Conservation (phyloP, 2,329 filamentous ascomycete genomes). For the Verticillium klebahnii region DNA sequence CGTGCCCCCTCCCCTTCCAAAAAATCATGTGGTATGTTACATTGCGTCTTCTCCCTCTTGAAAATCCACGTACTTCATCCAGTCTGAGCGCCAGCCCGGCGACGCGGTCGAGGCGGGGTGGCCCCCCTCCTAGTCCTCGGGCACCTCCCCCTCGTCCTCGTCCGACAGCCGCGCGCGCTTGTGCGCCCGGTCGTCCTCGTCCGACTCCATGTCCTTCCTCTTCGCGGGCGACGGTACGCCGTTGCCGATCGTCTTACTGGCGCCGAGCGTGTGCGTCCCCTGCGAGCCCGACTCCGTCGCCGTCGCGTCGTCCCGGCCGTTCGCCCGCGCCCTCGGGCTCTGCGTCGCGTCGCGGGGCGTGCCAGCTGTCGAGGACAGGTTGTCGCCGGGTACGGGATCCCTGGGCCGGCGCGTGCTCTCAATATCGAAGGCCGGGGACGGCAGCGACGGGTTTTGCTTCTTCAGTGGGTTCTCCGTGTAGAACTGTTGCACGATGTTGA, state of each 20-base stretch:
- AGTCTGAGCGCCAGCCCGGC: neutral
- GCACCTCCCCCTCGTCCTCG: constrained; percentile 44
- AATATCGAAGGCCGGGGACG: constrained; percentile 51
- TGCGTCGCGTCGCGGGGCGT: constrained; percentile 37
- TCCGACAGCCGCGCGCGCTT: constrained; percentile 40
- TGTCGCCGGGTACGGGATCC: constrained; percentile 38
- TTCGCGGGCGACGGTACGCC: constrained; percentile 33
- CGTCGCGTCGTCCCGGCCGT: constrained; percentile 30
- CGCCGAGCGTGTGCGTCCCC: constrained; percentile 20
- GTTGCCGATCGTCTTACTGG: constrained; percentile 19
- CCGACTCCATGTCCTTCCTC: constrained; percentile 34
- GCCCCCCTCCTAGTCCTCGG: constrained; percentile 18
- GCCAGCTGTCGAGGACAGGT: constrained; percentile 41
- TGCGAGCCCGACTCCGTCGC: constrained; percentile 30
- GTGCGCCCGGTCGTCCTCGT: constrained; percentile 30
- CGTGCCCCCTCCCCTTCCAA: neutral
- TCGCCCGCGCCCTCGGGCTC: constrained; percentile 31
- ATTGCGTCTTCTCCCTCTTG: neutral
- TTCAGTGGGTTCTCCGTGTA: constrained; percentile 60
- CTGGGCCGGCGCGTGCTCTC: constrained; percentile 50
- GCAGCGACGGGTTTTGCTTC: constrained; percentile 49
- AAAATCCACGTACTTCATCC: neutral
- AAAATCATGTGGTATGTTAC: neutral
- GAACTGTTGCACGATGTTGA: constrained; percentile 69
- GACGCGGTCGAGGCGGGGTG: neutral